These are phyloP conservation scores for Clonostachys rhizophaga DNA, from an alignment of 2,329 filamentous ascomycete genomes.

Conservation along the genomic window DNA sequence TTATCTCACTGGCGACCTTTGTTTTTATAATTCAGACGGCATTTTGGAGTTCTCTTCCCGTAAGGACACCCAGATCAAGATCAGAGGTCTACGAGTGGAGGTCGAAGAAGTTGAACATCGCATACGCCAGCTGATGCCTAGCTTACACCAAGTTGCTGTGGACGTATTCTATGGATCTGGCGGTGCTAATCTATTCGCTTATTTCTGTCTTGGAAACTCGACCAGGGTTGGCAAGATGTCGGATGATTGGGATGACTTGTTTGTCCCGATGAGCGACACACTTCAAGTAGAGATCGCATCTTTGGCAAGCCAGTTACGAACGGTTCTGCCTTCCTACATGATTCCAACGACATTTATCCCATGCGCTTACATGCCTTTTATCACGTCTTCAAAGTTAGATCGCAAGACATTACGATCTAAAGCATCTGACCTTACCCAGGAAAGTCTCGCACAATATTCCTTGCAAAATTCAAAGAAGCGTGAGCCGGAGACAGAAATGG, in stretches of 20 bases:
- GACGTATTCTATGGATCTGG: not conserved
- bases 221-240: not conserved
- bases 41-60: conserved; percentile 8
- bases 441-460: conserved; percentile 9
- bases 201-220: not conserved
- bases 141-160: not conserved
- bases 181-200: not conserved
- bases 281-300: conserved; percentile 7
- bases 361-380: conserved; percentile 10
- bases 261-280: conserved; percentile 2
- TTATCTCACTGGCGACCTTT: conserved; percentile 13
- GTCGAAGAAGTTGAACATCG: conserved; percentile 9
- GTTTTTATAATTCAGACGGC: conserved; percentile 6
- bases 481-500: conserved; percentile 8
- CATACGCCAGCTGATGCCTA: not conserved
- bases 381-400: conserved; percentile 8
- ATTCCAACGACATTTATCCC: conserved; percentile 10
- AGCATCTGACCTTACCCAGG: conserved; percentile 2
- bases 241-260: conserved; percentile 1
- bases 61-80: conserved; percentile 11
- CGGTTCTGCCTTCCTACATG: conserved; percentile 10
- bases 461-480: conserved; percentile 14
- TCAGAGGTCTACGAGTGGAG: conserved; percentile 10
- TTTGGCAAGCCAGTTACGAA: conserved; percentile 3
- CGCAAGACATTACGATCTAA: conserved; percentile 3